Evolutionary conservation across 1,284 basidiomycete species (phyloP).

Genomic region (Trametes polyzona): DNA sequence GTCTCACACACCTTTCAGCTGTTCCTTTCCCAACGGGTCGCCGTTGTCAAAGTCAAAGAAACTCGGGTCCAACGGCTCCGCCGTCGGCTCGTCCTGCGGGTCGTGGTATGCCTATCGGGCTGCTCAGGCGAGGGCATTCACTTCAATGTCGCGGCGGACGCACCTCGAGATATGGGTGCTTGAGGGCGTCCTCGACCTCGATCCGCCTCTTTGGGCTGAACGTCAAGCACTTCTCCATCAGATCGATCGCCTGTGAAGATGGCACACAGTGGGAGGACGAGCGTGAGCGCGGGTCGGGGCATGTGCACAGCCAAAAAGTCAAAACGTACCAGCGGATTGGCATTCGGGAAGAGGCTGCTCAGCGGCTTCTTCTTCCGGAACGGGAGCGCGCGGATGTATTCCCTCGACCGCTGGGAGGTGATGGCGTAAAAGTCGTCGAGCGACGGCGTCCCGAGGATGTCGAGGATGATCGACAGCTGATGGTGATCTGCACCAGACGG

Average conservation of each 20-base stretch:
- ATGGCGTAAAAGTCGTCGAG: constrained; percentile 95
- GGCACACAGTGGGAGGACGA: not conserved
- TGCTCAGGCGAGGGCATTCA: not conserved
- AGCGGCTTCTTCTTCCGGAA: constrained; percentile 89
- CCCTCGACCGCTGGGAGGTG: constrained; percentile 82
- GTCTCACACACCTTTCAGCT: constrained; percentile 63
- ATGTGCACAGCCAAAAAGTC: not conserved
- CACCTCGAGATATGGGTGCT: constrained; percentile 90
- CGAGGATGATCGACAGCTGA: constrained; percentile 85
- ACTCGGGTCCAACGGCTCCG: constrained; percentile 78
- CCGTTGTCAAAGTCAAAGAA: constrained; percentile 92
- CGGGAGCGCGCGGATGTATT: constrained; percentile 92
- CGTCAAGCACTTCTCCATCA: constrained; percentile 89
- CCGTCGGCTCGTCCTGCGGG: constrained; percentile 84
- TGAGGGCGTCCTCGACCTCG: constrained; percentile 86
- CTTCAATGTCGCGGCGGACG: constrained; percentile 12
- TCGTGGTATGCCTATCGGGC: constrained; percentile 81
- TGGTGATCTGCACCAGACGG: constrained; percentile 76
- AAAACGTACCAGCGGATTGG: constrained; percentile 70
- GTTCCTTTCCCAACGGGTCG: constrained; percentile 65
- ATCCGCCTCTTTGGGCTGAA: constrained; percentile 93
- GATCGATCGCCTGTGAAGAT: constrained; percentile 69
- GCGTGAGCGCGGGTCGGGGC: not conserved
- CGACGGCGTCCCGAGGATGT: constrained; percentile 88
- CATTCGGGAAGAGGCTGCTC: constrained; percentile 74